phyloP scores from a whole-genome alignment of 192 early-diverging fungal genomes.

The Rhizoclosmatium sp. region DNA sequence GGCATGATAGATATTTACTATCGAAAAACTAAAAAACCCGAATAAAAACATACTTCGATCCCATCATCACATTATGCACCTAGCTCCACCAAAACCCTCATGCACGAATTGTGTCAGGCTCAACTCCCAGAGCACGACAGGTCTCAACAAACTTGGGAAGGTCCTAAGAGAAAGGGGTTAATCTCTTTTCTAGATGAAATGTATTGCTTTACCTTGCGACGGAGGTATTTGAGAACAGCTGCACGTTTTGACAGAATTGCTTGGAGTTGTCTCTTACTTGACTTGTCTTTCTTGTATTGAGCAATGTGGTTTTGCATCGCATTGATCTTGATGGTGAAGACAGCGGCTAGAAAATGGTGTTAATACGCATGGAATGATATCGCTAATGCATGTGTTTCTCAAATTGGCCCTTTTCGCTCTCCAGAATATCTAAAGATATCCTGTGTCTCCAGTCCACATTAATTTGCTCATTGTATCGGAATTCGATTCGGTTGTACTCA shows the following conservation, averaged over 20 bases:
- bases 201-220: slow-evolving; percentile 59
- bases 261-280: slow-evolving; percentile 85
- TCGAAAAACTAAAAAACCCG: no score
- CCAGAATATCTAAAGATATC: background rate
- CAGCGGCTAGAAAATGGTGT: slow-evolving; percentile 68
- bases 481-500: no score
- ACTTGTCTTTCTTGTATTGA: slow-evolving; percentile 85
- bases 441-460: background rate
- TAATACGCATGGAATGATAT: background rate
- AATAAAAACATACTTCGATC: no score
- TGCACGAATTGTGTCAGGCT: slow-evolving; percentile 53
- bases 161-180: slow-evolving; percentile 39
- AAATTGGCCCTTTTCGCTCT: no score
- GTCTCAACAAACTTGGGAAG: slow-evolving; percentile 55
- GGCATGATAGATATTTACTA: no score
- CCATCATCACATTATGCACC: no score
- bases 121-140: slow-evolving; percentile 56
- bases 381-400: background rate
- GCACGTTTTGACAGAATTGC: slow-evolving; percentile 82
- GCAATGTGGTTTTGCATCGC: slow-evolving; percentile 83
- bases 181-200: background rate
- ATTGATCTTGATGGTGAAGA: slow-evolving; percentile 89
- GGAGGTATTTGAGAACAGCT: slow-evolving; percentile 88
- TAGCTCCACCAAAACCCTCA: background rate
- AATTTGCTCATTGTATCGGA: background rate